Evolutionary conservation across 805 yeast species (phyloP).

Genomic region (Blastobotrys chiropterorum): DNA sequence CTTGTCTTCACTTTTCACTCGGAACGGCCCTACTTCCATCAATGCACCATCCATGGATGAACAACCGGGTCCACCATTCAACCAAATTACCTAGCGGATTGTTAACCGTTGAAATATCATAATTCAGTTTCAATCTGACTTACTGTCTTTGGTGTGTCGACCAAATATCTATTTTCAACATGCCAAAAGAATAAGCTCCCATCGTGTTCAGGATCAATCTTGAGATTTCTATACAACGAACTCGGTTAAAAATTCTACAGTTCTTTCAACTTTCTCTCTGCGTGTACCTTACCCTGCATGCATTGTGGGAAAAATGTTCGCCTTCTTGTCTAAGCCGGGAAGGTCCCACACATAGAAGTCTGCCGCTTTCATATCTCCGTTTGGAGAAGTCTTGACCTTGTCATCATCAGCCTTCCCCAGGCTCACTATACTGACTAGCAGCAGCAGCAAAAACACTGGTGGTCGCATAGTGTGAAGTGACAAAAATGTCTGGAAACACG

Average conservation of each 20-base stretch:
- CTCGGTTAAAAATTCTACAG: slow-evolving; percentile 43
- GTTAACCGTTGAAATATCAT: too few relatives aligned
- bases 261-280: too few relatives aligned
- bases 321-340: slow-evolving; percentile 28
- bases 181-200: slow-evolving; percentile 77
- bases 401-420: background rate
- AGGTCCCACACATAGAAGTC: slow-evolving; percentile 28
- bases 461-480: background rate
- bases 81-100: slow-evolving; percentile 66
- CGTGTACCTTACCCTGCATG: slow-evolving; percentile 37
- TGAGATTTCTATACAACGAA: slow-evolving; percentile 43
- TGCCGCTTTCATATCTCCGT: slow-evolving; percentile 15
- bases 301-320: slow-evolving; percentile 35
- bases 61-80: slow-evolving; percentile 98
- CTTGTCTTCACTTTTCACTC: slow-evolving; percentile 43
- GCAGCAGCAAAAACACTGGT: background rate
- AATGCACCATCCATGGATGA: slow-evolving; percentile 97
- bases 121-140: too few relatives aligned
- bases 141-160: slow-evolving; percentile 31
- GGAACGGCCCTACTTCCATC: slow-evolving; percentile 85
- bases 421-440: background rate
- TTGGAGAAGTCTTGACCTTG: background rate
- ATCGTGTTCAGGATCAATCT: slow-evolving; percentile 45
- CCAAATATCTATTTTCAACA: slow-evolving; percentile 35
- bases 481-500: background rate